Evolutionary conservation across 768 basidiomycete genomes (phyloP).

Genomic region (Agrocybe pediades): DNA sequence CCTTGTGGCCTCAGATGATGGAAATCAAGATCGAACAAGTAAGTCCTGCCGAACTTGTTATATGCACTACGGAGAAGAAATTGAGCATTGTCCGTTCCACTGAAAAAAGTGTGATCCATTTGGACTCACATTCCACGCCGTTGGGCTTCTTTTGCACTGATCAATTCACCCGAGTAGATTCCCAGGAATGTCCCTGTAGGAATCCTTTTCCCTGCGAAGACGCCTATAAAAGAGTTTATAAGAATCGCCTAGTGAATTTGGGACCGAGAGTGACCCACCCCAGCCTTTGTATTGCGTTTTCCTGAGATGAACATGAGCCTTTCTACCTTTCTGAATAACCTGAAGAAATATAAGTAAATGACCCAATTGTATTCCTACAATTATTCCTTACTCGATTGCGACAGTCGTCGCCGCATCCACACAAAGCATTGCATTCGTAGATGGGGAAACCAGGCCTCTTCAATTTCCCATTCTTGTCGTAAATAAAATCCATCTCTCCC

Average conservation of each 20-base stretch:
- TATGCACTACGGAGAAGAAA: conserved; percentile 55
- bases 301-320: conserved; percentile 58
- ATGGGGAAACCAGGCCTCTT: conserved; percentile 58
- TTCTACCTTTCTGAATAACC: conserved; percentile 85
- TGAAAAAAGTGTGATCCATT: not conserved
- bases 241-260: not conserved
- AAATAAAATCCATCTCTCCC: conserved; percentile 60
- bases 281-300: conserved; percentile 83
- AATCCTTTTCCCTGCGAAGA: conserved; percentile 74
- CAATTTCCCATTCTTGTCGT: conserved; percentile 61
- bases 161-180: conserved; percentile 82
- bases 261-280: conserved; percentile 51
- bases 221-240: conserved; percentile 47
- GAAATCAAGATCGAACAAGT: conserved; percentile 84
- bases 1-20: conserved; percentile 52
- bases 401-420: conserved; percentile 81
- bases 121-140: conserved; percentile 63
- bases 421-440: conserved; percentile 85
- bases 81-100: conserved; percentile 6
- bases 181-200: conserved; percentile 74
- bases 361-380: not conserved
- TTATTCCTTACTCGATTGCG: conserved; percentile 62
- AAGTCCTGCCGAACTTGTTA: conserved; percentile 72
- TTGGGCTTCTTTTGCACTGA: conserved; percentile 70
- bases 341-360: conserved; percentile 29